Evolutionary conservation across 257 asterid genomes (phyloP).

Genomic region (Capsicum baccatum): DNA sequence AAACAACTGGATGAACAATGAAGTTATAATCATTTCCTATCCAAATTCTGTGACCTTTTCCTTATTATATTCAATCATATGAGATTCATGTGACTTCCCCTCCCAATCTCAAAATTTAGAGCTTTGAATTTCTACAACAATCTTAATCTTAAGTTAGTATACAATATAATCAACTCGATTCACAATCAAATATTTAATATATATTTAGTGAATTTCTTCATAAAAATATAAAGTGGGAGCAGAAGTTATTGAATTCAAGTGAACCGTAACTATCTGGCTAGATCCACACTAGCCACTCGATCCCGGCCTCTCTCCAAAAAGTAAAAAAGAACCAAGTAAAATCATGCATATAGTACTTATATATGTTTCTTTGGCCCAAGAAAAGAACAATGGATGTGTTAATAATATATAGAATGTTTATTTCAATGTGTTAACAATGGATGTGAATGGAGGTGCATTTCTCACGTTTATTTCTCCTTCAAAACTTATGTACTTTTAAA

Average conservation of each 20-base stretch:
- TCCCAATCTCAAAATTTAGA: not conserved
- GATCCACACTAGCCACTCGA: not conserved
- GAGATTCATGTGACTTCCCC: constrained; percentile 10
- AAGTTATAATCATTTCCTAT: constrained; percentile 34
- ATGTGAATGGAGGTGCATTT: not conserved
- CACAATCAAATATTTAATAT: not conserved
- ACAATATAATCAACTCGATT: fast-evolving
- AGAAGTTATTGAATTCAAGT: not conserved
- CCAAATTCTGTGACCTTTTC: not conserved
- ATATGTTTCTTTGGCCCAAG: not conserved
- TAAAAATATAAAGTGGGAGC: not conserved
- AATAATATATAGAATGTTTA: too few relatives aligned
- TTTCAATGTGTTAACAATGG: not conserved
- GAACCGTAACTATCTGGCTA: not conserved
- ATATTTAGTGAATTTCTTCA: not conserved
- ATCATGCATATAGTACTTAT: not conserved
- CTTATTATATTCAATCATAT: not conserved
- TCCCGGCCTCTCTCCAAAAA: not conserved
- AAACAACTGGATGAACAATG: constrained; percentile 32
- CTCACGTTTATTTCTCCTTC: not conserved
- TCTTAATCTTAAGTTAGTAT: not conserved
- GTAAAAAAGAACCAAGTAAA: not conserved
- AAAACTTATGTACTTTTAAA: not conserved
- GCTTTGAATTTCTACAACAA: not conserved
- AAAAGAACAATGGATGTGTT: not conserved